A percentile compares a stretch with the other conserved stretches of the same genome.
Evolutionary conservation across 345 rosid species (phyloP).

Genomic region (Rhodamnia argentea): DNA sequence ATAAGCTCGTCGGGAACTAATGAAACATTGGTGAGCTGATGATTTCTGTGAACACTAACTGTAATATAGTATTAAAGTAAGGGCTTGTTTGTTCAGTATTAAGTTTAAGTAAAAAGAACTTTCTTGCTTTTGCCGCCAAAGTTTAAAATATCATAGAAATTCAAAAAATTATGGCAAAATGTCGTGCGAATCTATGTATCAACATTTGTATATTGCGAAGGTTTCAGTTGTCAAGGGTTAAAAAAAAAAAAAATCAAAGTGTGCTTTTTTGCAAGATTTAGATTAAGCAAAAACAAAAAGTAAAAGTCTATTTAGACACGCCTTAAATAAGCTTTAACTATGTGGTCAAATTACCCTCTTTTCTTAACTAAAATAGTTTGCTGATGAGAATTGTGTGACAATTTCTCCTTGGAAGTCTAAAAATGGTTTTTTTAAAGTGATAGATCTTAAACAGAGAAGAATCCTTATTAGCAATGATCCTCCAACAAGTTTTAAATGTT

Average conservation of each 20-base stretch:
- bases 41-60: neutral
- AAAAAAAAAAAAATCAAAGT: neutral
- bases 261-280: neutral
- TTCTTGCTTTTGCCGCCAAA: neutral
- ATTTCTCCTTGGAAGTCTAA: neutral
- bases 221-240: neutral
- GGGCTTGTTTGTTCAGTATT: neutral
- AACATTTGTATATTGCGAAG: neutral
- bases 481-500: neutral
- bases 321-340: neutral
- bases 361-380: neutral
- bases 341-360: neutral
- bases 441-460: neutral
- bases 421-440: neutral
- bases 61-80: neutral
- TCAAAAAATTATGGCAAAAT: neutral
- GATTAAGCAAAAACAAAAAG: neutral
- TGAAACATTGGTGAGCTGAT: neutral
- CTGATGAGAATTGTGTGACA: neutral
- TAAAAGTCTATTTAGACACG: neutral
- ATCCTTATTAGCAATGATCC: neutral
- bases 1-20: neutral
- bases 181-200: neutral
- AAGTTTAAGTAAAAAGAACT: no score
- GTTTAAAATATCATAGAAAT: no score